Base-by-base conservation (phyloP, 202 grass and related monocot species). In the Dendrocalamus latiflorus region DNA sequence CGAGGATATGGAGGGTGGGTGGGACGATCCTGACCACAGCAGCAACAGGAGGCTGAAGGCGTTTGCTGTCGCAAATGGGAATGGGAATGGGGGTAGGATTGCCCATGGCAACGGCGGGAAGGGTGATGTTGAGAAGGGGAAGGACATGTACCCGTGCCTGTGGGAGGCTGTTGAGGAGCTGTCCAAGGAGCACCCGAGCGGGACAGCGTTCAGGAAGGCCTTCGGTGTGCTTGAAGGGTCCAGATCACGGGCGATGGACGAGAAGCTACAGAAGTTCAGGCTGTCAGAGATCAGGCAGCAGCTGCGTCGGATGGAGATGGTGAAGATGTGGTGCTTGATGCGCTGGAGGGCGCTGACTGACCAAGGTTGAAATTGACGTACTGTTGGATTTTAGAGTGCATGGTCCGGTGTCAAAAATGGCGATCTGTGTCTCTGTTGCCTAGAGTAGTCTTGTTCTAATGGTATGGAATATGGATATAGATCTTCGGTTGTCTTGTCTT, bases 91-190 rank as follows among this genome's bases (percentile, higher is more conserved):
- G 8, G 17, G 8, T 44, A 70, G 64, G 72, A 43, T 21, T 70
- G n/a, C 24, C 62, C 78, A 87, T 63, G 79, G 64, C 12, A 28
- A 57, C 0, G 26, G 17, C 8, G 16, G 53, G 9, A 55, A 59
- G 36, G 69, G 44, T 70, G 81, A 70, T 20, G 41, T 28, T 76
- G 79, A 57, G 8, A 83, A 79, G 53, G 60, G 54, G 15, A 86
- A 89, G 66, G 55, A 66, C 56, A 64, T 51, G 39, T 89, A 81
- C 42, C 83, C 83, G 2, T 92, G 72, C 24, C 77, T 92, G 5
- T 86, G 86, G 83, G 83, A 86, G 55, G 79, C 75, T 70, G 62
- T 92, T 36, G 79, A 54, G 56, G 86, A 92, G 75, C 36, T 89
- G 21, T 81, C 86, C 2, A 83, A 88, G 59, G 83, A 80, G 79